Conservation (phyloP, 495 filamentous ascomycete genomes). For the Penicillium herquei region DNA sequence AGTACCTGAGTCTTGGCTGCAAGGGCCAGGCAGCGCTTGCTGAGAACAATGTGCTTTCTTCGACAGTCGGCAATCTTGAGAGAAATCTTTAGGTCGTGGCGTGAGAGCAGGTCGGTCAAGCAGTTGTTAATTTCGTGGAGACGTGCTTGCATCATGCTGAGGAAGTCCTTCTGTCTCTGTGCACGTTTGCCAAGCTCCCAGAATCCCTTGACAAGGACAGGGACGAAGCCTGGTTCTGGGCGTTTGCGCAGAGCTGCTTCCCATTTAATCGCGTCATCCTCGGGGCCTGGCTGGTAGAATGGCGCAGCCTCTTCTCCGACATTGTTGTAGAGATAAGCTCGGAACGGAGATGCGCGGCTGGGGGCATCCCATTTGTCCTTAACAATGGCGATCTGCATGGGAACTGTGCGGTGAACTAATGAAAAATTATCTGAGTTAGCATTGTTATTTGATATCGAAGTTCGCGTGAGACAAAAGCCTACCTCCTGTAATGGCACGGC, state of each 20-base stretch:
- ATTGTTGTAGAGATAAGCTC: constrained; percentile 91
- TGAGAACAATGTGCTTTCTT: constrained; percentile 75
- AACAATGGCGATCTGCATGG: constrained; percentile 78
- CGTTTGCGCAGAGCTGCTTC: constrained; percentile 87
- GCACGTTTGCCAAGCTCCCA: constrained; percentile 72
- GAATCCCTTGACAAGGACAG: constrained; percentile 70
- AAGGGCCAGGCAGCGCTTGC: constrained; percentile 76
- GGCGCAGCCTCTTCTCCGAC: constrained; percentile 75
- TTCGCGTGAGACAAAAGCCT: background rate
- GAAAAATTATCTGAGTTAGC: constrained; percentile 9
- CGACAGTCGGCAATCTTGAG: constrained; percentile 77
- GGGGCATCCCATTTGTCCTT: constrained; percentile 80
- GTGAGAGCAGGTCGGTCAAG: constrained; percentile 72
- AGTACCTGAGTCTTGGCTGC: constrained; percentile 91
- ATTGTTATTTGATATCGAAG: background rate
- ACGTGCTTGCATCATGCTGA: constrained; percentile 70
- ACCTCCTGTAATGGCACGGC: constrained; percentile 48
- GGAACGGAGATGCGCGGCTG: constrained; percentile 72
- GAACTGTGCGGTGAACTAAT: constrained; percentile 70
- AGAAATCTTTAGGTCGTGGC: constrained; percentile 78
- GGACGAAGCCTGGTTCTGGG: constrained; percentile 73
- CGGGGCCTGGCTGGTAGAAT: constrained; percentile 73
- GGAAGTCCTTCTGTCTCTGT: constrained; percentile 68
- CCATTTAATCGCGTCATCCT: constrained; percentile 84
- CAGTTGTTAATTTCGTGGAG: constrained; percentile 89